These are phyloP conservation scores for Acephala macrosclerotiorum DNA, from an alignment of 2,329 filamentous ascomycete species.

Conservation along the genomic window DNA sequence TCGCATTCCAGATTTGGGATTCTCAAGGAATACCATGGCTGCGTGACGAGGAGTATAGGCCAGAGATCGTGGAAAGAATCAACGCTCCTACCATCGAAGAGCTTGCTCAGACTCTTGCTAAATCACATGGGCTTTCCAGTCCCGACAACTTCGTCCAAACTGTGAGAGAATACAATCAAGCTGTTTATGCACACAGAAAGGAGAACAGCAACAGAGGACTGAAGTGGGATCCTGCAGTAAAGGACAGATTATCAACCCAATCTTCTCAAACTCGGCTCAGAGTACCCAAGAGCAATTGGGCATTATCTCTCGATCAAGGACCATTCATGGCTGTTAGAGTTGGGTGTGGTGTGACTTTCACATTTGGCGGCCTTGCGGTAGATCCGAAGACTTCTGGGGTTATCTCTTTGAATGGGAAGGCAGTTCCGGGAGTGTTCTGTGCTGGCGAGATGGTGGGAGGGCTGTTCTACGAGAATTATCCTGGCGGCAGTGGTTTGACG, in stretches of 20 bases:
- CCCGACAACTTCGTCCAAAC: slow-evolving; percentile 57
- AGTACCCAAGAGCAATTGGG: slow-evolving; percentile 72
- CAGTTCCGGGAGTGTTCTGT: slow-evolving; percentile 65
- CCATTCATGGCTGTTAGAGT: slow-evolving; percentile 71
- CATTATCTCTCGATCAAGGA: slow-evolving; percentile 59
- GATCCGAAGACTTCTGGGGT: slow-evolving; percentile 61
- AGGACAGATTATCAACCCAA: slow-evolving; percentile 68
- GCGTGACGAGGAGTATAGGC: slow-evolving; percentile 66
- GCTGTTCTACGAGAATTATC: slow-evolving; percentile 69
- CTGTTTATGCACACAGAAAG: slow-evolving; percentile 54
- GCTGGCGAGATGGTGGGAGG: slow-evolving; percentile 73
- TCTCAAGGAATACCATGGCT: slow-evolving; percentile 58
- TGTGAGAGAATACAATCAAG: slow-evolving; percentile 63
- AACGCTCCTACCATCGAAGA: slow-evolving; percentile 59
- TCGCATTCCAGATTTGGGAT: slow-evolving; percentile 73
- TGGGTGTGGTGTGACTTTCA: slow-evolving; percentile 71
- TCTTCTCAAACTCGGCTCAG: slow-evolving; percentile 52
- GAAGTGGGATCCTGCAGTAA: slow-evolving; percentile 65
- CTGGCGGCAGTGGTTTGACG: slow-evolving; percentile 67
- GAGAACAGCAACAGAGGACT: slow-evolving; percentile 49
- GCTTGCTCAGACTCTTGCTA: slow-evolving; percentile 57
- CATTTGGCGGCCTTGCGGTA: slow-evolving; percentile 69
- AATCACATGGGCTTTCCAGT: slow-evolving; percentile 54
- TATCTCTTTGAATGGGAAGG: slow-evolving; percentile 51
- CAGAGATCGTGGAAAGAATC: slow-evolving; percentile 62